Conservation (phyloP, 371 early-diverging fungal genomes). For the Lichtheimia ornata region DNA sequence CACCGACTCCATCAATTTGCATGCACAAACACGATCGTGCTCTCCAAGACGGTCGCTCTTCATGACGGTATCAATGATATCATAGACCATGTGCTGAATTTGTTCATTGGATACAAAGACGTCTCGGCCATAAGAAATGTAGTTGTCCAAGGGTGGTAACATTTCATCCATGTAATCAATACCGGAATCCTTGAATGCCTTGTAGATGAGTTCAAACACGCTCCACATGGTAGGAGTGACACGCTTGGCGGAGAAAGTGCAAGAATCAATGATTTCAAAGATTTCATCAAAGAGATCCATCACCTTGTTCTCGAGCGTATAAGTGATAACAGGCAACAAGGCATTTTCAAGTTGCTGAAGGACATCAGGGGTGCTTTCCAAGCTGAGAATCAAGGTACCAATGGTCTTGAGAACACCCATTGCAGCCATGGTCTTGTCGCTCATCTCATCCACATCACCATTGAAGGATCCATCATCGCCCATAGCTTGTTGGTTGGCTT, state of each 20-base stretch:
- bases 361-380: conserved; percentile 69
- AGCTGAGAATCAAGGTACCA: conserved; percentile 73
- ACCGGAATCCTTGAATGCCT: conserved; percentile 72
- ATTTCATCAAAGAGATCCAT: conserved; percentile 83
- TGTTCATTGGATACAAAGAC: conserved; percentile 62
- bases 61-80: conserved; percentile 75
- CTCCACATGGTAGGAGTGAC: conserved; percentile 86
- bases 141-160: conserved; percentile 85
- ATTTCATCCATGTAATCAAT: conserved; percentile 83
- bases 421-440: conserved; percentile 88
- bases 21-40: conserved; percentile 73
- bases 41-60: conserved; percentile 68
- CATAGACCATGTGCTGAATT: conserved; percentile 64
- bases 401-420: conserved; percentile 92
- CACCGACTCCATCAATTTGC: conserved; percentile 78
- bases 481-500: conserved; percentile 35
- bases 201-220: conserved; percentile 75
- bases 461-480: conserved; percentile 40
- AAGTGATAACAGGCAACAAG: conserved; percentile 70
- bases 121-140: conserved; percentile 79
- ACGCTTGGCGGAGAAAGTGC: conserved; percentile 75
- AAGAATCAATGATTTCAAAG: conserved; percentile 87
- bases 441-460: conserved; percentile 54
- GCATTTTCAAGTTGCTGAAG: conserved; percentile 70
- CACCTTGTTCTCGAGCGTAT: conserved; percentile 72